These are phyloP conservation scores for Lepidium didymum DNA, from an alignment of 345 rosid species.

Conservation along the genomic window DNA sequence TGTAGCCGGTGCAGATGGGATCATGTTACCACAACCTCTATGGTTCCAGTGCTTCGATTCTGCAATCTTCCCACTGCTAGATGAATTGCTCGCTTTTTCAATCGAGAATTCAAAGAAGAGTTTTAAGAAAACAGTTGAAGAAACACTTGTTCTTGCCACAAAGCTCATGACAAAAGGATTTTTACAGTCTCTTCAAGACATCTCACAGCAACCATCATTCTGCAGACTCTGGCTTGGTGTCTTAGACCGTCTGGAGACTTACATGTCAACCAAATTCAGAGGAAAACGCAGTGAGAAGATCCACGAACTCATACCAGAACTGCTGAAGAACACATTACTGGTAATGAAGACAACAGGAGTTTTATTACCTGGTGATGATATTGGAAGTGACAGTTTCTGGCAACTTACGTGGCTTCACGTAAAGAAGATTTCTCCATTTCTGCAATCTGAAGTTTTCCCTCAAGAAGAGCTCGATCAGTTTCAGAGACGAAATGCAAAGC, in stretches of 20 bases:
- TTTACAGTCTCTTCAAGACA: conserved; percentile 47
- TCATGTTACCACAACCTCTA: conserved; percentile 36
- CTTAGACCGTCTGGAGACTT: conserved; percentile 50
- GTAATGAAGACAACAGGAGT: conserved; percentile 62
- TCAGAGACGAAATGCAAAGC: conserved; percentile 36
- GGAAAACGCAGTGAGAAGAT: conserved; percentile 54
- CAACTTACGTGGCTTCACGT: conserved; percentile 66
- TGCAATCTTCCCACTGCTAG: conserved; percentile 49
- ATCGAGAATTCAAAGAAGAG: conserved; percentile 37
- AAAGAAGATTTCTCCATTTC: conserved; percentile 51
- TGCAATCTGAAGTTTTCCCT: conserved; percentile 57
- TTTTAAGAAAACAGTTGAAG: conserved; percentile 46
- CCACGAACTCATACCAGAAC: conserved; percentile 55
- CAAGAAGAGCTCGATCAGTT: conserved; percentile 42
- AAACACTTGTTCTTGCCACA: conserved; percentile 50
- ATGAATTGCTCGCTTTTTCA: conserved; percentile 41
- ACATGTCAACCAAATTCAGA: conserved; percentile 48
- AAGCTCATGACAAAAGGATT: conserved; percentile 57
- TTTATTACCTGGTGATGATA: conserved; percentile 45
- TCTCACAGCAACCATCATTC: conserved; percentile 52
- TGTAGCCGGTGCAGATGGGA: conserved; percentile 44
- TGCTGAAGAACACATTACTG: conserved; percentile 59
- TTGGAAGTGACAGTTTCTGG: conserved; percentile 71
- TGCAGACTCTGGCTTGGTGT: conserved; percentile 67
- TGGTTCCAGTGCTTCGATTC: conserved; percentile 72